A percentile compares a stretch with the other conserved stretches of the same genome.
These are phyloP conservation scores for Sarcodon aspratus DNA, from an alignment of 768 basidiomycete genomes.

Conservation along the genomic window DNA sequence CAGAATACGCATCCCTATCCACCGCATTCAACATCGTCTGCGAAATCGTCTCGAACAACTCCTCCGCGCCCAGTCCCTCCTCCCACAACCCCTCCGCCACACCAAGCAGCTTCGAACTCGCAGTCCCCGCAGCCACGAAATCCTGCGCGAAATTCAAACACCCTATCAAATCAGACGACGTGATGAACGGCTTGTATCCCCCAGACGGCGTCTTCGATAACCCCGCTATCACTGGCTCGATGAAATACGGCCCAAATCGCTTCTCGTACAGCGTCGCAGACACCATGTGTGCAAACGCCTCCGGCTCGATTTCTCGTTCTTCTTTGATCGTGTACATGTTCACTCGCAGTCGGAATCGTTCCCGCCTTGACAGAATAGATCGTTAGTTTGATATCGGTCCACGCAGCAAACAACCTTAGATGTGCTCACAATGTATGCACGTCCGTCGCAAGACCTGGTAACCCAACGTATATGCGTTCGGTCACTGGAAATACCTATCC, in stretches of 20 bases:
- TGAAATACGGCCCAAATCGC: constrained; percentile 93
- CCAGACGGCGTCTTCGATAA: constrained; percentile 65
- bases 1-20: constrained; percentile 92
- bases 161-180: constrained; percentile 88
- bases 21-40: constrained; percentile 93
- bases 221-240: constrained; percentile 95
- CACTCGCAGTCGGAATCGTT: constrained; percentile 84
- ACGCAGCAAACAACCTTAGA: too few relatives aligned
- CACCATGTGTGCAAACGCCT: constrained; percentile 92
- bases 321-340: constrained; percentile 99
- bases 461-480: constrained; percentile 83
- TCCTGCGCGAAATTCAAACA: constrained; percentile 93
- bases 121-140: constrained; percentile 93
- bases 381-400: not conserved
- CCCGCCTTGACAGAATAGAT: constrained; percentile 41
- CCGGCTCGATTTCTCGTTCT: constrained; percentile 91
- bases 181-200: constrained; percentile 82
- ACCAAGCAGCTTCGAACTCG: constrained; percentile 88
- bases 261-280: constrained; percentile 93
- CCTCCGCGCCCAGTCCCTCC: constrained; percentile 90
- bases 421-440: constrained; percentile 85
- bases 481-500: constrained; percentile 86
- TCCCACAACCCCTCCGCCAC: constrained; percentile 98
- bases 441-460: constrained; percentile 90
- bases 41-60: constrained; percentile 96